Evolutionary conservation across 2,329 filamentous ascomycete species (phyloP).

Genomic region (Curvularia spicifera): DNA sequence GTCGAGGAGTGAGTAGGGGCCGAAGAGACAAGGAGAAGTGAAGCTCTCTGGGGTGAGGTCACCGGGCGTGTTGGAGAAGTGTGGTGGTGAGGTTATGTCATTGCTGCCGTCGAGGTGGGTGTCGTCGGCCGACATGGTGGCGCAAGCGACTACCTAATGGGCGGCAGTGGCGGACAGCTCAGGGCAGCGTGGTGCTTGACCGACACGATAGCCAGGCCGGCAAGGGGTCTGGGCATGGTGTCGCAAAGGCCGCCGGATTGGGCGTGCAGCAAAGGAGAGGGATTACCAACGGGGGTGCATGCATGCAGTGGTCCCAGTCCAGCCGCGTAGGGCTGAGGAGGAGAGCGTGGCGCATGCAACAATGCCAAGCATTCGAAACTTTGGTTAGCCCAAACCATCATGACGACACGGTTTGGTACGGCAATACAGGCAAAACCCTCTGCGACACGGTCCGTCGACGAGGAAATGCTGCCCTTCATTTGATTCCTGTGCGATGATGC

Average conservation of each 20-base stretch:
- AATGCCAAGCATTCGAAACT: slow-evolving; percentile 8
- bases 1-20: slow-evolving; percentile 5
- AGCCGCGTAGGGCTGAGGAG: slow-evolving; percentile 15
- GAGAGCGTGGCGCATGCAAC: background rate
- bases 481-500: slow-evolving; percentile 34
- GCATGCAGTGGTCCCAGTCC: background rate
- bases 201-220: background rate
- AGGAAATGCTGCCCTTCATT: slow-evolving; percentile 38
- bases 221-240: slow-evolving; percentile 7
- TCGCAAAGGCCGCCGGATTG: slow-evolving; percentile 8
- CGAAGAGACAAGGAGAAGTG: slow-evolving; percentile 8
- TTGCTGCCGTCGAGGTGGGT: slow-evolving; percentile 6
- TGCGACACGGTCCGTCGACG: background rate
- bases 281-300: background rate
- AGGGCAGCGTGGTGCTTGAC: slow-evolving; percentile 5
- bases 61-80: slow-evolving; percentile 11
- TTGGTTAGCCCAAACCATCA: background rate
- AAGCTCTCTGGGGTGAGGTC: slow-evolving; percentile 3
- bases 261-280: slow-evolving; percentile 11
- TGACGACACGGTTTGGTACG: slow-evolving; percentile 4
- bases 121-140: slow-evolving; percentile 30
- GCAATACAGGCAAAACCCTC: background rate
- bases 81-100: slow-evolving; percentile 11
- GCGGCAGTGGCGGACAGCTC: background rate
- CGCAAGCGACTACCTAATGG: slow-evolving; percentile 7